Evolutionary conservation across 148 eudicot genomes (phyloP), one percentile per base, ranked within the genome.

Genomic region (Persicaria maculosa): DNA sequence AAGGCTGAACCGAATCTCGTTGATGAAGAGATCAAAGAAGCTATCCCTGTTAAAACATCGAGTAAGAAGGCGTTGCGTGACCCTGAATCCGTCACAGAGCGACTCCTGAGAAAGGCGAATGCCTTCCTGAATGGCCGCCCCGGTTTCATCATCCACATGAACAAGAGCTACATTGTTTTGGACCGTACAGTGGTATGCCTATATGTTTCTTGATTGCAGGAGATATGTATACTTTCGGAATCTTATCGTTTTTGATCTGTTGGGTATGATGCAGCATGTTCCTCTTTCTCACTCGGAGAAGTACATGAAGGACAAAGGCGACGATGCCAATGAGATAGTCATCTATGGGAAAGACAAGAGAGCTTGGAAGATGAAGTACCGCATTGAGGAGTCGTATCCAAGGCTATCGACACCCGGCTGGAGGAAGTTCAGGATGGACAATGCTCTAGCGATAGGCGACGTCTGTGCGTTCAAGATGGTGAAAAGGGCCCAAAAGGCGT

Each of bases 401-500:
- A 57, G 25, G 62, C 62, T 57, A 1, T 19, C 62, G 5, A 31
- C 40, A 31, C 40, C 40, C 3, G 40, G 3, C 40, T 31, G 40
- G 40, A 31, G 40, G 40, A 31, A 31, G 40, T 31, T 31, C 40
- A 31, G 40, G 40, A 31, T 31, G 40, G 40, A 31, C 40, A 31
- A 31, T 31, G 40, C 40, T 31, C 40, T 31, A 2, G 40, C 40
- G 0, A 31, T 31, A 31, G 40, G 40, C 40, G 40, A 31, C 40
- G 40, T 31, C 0, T 31, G 40, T 0, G 40, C 40, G 40, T 31
- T 31, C 40, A 31, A 31, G 40, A 0, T 50, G 84, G 77, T 68
- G 90, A 90, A 36, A 82, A 81, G 64, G 80, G 83, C 17, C 88
- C 92, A 91, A 90, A 88, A 73, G 92, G 86, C 78, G 95, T 86